These are phyloP conservation scores for Piper betle DNA, from an alignment of 164 flowering plant species.

Conservation along the genomic window DNA sequence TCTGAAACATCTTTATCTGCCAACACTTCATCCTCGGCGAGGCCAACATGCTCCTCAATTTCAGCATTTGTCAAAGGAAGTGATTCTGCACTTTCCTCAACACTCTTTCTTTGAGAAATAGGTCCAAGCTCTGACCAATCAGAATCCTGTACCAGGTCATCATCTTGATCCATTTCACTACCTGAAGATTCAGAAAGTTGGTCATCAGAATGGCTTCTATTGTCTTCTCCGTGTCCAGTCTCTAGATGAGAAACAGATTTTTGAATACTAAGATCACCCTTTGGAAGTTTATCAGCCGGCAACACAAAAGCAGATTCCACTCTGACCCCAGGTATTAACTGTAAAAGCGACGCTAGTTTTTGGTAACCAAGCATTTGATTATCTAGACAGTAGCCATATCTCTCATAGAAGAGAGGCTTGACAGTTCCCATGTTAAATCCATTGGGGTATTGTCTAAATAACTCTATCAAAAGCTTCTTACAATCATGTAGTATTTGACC, in stretches of 20 bases:
- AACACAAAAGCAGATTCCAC: constrained; percentile 23
- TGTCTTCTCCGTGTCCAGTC: constrained; percentile 1
- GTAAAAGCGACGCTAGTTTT: constrained; percentile 37
- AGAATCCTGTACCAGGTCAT: constrained; percentile 9
- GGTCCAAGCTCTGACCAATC: constrained; percentile 76
- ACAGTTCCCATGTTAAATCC: constrained; percentile 41
- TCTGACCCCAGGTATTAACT: constrained; percentile 47
- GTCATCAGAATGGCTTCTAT: constrained; percentile 15
- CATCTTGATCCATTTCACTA: constrained; percentile 26
- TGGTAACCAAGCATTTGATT: constrained; percentile 45
- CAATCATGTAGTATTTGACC: constrained; percentile 40
- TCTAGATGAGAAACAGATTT: constrained; percentile 1
- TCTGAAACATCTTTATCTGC: constrained; percentile 49
- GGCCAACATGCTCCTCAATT: neutral
- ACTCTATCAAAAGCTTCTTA: constrained; percentile 38
- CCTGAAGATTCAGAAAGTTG: constrained; percentile 17
- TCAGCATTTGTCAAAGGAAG: constrained; percentile 1
- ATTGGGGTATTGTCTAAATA: constrained; percentile 33
- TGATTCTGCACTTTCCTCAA: constrained; percentile 2
- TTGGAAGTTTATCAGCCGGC: constrained; percentile 15
- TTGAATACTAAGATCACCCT: neutral
- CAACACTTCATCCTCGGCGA: constrained; percentile 16
- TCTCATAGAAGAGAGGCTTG: constrained; percentile 35
- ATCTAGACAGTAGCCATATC: constrained; percentile 52
- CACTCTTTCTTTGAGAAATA: constrained; percentile 11